These are phyloP conservation scores for Lunasporangiospora selenospora DNA, from an alignment of 192 early-diverging fungal species.

Conservation along the genomic window DNA sequence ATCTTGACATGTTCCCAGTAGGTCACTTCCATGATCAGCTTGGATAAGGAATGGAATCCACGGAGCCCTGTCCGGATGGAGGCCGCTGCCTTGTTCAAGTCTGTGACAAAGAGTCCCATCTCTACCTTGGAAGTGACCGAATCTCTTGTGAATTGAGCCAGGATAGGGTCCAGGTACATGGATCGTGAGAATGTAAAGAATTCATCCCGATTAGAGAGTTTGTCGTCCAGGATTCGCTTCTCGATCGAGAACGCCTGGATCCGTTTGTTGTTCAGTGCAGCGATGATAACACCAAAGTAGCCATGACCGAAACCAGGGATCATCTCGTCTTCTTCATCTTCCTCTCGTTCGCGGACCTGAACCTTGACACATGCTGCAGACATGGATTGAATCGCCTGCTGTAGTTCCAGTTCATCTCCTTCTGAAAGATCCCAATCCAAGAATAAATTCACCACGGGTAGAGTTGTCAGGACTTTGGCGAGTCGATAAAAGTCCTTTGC, in stretches of 20 bases:
- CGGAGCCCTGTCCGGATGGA: background rate
- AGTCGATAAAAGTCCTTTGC: slow-evolving; percentile 5
- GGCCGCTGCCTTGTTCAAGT: slow-evolving; percentile 9
- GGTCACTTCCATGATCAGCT: slow-evolving; percentile 19
- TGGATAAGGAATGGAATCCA: slow-evolving; percentile 1
- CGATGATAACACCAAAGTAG: slow-evolving; percentile 2
- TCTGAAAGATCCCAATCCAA: slow-evolving; percentile 22
- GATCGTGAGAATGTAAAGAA: slow-evolving; percentile 2
- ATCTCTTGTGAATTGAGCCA: slow-evolving; percentile 16
- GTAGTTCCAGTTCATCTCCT: slow-evolving; percentile 1
- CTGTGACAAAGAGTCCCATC: slow-evolving; percentile 17
- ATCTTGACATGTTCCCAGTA: slow-evolving; percentile 22
- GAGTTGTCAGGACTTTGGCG: background rate
- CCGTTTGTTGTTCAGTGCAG: slow-evolving; percentile 10
- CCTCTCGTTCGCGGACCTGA: slow-evolving; percentile 12
- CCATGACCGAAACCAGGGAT: slow-evolving; percentile 10
- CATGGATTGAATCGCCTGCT: background rate
- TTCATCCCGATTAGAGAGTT: background rate
- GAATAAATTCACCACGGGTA: slow-evolving; percentile 13
- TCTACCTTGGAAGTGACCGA: background rate
- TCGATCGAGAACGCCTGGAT: slow-evolving; percentile 32
- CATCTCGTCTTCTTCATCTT: background rate
- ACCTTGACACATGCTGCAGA: slow-evolving; percentile 21
- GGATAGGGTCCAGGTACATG: slow-evolving; percentile 5
- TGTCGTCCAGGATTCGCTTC: background rate